Evolutionary conservation across 148 eudicot species (phyloP).

Genomic region (Camellia lanceoleosa): DNA sequence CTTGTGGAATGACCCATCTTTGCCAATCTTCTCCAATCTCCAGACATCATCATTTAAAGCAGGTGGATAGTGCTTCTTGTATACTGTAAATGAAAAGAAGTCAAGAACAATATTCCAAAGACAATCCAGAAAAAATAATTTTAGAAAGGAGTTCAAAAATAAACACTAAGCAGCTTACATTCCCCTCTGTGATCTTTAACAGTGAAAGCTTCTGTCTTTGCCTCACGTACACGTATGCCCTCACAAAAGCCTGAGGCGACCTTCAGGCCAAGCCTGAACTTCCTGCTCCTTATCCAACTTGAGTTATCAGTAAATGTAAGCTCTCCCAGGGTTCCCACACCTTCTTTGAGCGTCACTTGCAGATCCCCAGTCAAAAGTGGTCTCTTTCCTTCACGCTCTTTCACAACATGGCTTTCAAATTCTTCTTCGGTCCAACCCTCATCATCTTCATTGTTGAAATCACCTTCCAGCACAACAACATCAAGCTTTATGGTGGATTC

Average conservation of each 20-base stretch:
- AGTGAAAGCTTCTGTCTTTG: constrained; percentile 90
- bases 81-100: constrained; percentile 44
- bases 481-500: constrained; percentile 79
- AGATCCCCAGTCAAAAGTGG: constrained; percentile 82
- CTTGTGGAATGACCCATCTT: constrained; percentile 98
- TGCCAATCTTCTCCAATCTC: constrained; percentile 99
- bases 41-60: constrained; percentile 89
- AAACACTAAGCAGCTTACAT: constrained; percentile 43
- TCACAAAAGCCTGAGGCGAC: constrained; percentile 69
- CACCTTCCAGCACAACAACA: constrained; percentile 89
- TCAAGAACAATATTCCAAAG: constrained; percentile 1
- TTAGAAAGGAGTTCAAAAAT: constrained; percentile 3
- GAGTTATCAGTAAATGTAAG: constrained; percentile 94
- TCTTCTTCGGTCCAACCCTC: constrained; percentile 84
- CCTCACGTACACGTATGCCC: constrained; percentile 77
- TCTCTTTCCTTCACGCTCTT: constrained; percentile 91
- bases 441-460: constrained; percentile 89
- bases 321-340: constrained; percentile 91
- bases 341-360: constrained; percentile 87
- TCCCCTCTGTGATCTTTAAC: constrained; percentile 99
- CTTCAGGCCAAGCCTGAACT: constrained; percentile 87
- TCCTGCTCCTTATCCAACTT: constrained; percentile 95
- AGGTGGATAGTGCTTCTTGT: constrained; percentile 99
- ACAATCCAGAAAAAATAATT: background rate
- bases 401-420: constrained; percentile 86